Evolutionary conservation across 345 rosid species (phyloP).

Genomic region (Euphorbia peplus): DNA sequence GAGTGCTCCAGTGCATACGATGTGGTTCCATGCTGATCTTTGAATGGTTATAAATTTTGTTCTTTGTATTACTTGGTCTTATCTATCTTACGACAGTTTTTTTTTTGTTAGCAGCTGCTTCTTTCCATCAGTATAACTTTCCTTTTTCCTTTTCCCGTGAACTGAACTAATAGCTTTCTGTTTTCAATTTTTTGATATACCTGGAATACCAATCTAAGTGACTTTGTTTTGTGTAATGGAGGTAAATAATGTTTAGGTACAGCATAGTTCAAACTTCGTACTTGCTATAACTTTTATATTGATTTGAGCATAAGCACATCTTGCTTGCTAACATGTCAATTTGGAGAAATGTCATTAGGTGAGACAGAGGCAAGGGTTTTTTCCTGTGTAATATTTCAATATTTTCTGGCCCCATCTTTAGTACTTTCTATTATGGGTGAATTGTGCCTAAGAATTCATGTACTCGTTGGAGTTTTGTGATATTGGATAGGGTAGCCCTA

Average conservation of each 20-base stretch:
- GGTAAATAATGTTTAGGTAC: not conserved
- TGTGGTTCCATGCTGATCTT: not conserved
- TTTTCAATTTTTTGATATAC: not conserved
- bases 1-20: not conserved
- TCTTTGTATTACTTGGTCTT: not conserved
- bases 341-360: not conserved
- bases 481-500: not conserved
- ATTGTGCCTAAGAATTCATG: not conserved
- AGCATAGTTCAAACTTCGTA: not conserved
- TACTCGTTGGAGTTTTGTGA: not conserved
- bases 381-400: not conserved
- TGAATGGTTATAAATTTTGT: not conserved
- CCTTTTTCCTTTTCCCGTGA: not conserved
- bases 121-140: no score
- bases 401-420: not conserved
- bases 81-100: not conserved
- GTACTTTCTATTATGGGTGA: not conserved
- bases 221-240: not conserved
- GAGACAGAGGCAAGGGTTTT: not conserved
- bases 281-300: not conserved
- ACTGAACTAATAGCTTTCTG: not conserved
- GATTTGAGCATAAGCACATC: not conserved
- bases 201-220: not conserved
- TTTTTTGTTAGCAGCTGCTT: not conserved
- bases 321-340: not conserved